These are phyloP conservation scores for Ceratocystis alfenasii DNA, from an alignment of 2,329 filamentous ascomycete genomes.

Conservation along the genomic window DNA sequence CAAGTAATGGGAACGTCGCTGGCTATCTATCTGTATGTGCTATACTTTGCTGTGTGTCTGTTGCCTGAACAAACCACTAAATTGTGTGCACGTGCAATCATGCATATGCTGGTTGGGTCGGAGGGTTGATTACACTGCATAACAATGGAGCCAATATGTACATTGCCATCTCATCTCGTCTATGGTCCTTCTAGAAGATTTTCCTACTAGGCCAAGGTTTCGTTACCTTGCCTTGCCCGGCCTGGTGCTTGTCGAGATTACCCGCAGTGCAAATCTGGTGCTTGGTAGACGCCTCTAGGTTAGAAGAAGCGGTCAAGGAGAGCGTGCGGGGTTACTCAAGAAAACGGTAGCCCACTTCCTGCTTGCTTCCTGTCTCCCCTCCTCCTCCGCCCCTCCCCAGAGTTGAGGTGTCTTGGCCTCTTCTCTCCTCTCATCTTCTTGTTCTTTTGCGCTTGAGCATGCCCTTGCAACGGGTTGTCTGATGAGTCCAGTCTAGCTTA, in stretches of 20 bases:
- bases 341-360: background rate
- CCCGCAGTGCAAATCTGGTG: background rate
- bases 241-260: conserved; percentile 5
- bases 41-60: background rate
- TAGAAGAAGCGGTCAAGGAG: conserved; percentile 5
- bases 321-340: background rate
- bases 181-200: conserved; percentile 11
- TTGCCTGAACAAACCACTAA: background rate
- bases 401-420: background rate
- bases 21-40: background rate
- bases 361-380: background rate
- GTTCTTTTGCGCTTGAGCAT: background rate
- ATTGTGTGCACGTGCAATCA: background rate
- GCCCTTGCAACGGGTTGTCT: background rate
- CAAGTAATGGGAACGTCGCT: background rate
- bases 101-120: background rate
- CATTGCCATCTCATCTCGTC: conserved; percentile 10
- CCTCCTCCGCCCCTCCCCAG: background rate
- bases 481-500: background rate
- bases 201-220: background rate
- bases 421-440: background rate
- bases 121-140: background rate
- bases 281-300: background rate
- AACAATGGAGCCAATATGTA: background rate
- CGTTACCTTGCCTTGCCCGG: background rate